Conservation (phyloP, 257 asterid genomes). For the Linderniella brevidens region DNA sequence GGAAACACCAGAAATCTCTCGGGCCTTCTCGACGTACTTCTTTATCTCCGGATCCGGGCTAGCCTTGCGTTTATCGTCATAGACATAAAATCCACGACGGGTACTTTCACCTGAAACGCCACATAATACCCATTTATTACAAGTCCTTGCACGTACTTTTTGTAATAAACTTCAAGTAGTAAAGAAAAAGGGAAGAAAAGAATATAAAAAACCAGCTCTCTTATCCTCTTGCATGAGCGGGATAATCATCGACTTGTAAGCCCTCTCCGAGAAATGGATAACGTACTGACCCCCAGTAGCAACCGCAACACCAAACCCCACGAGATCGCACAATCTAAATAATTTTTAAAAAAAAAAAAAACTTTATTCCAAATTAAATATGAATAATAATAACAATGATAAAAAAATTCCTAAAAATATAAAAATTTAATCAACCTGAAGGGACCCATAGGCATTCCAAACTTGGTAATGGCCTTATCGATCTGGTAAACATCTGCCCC, state of each 20-base stretch:
- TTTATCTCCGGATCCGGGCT: conserved; percentile 80
- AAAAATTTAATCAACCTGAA: conserved; percentile 41
- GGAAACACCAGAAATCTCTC: conserved; percentile 60
- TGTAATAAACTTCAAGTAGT: too few species aligned
- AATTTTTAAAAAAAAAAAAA: conserved; percentile 3
- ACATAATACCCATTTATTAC: too few species aligned
- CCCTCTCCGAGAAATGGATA: conserved; percentile 64
- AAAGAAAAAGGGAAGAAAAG: too few species aligned
- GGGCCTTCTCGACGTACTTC: conserved; percentile 63
- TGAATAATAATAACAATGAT: neutral
- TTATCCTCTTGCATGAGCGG: conserved; percentile 88
- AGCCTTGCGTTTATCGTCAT: conserved; percentile 72
- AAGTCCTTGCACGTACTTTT: too few species aligned
- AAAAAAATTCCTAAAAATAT: neutral
- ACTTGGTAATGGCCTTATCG: conserved; percentile 60
- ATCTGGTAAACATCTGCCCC: conserved; percentile 75
- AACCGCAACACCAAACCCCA: conserved; percentile 79
- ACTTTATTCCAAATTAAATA: neutral
- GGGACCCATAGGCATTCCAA: conserved; percentile 98
- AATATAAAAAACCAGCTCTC: conserved; percentile 44
- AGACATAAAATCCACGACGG: conserved; percentile 58
- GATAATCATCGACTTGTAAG: conserved; percentile 71
- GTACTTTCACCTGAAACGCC: conserved; percentile 57
- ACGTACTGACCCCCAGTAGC: conserved; percentile 77
- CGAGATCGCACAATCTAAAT: conserved; percentile 69